These are phyloP conservation scores for Phytopythium delawarense DNA, from an alignment of 352 stramenopile species.

Conservation along the genomic window DNA sequence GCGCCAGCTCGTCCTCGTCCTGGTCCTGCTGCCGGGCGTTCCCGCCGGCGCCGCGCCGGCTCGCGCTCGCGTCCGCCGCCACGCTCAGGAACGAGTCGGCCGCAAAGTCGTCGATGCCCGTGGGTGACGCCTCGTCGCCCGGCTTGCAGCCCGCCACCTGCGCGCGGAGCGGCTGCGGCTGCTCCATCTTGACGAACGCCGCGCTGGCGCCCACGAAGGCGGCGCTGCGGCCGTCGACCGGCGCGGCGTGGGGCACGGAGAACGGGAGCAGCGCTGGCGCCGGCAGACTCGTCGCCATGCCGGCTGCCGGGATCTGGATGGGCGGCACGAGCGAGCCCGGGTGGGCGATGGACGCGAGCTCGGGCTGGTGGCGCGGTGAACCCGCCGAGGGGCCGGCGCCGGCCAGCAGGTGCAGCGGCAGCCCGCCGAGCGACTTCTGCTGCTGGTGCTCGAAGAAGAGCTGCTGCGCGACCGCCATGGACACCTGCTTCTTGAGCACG, in stretches of 20 bases:
- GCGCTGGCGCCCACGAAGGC: background rate
- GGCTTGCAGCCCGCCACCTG: slow-evolving; percentile 3
- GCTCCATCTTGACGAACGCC: slow-evolving; percentile 8
- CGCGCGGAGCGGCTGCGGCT: slow-evolving; percentile 9
- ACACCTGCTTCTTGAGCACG: slow-evolving; percentile 80
- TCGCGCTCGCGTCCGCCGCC: slow-evolving; percentile 9
- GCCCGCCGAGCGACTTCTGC: slow-evolving; percentile 57
- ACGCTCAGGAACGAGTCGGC: slow-evolving; percentile 48
- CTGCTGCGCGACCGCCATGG: slow-evolving; percentile 72
- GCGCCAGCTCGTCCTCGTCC: slow-evolving; percentile 6
- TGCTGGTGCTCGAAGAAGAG: slow-evolving; percentile 81
- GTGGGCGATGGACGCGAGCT: slow-evolving; percentile 3
- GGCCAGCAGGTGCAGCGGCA: slow-evolving; percentile 26
- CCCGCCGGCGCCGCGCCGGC: slow-evolving; percentile 8
- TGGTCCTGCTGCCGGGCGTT: background rate
- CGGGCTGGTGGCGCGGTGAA: background rate
- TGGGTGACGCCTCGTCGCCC: slow-evolving; percentile 32
- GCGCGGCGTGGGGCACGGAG: slow-evolving; percentile 3
- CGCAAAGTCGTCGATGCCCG: slow-evolving; percentile 60
- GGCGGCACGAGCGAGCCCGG: slow-evolving; percentile 25
- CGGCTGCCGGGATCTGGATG: slow-evolving; percentile 31
- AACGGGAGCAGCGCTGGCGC: slow-evolving; percentile 18
- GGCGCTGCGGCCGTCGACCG: background rate
- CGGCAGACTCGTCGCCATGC: too few species aligned
- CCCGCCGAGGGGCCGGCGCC: background rate